Base-by-base conservation (phyloP, 768 basidiomycete genomes). In the Termitomyces sp. region DNA sequence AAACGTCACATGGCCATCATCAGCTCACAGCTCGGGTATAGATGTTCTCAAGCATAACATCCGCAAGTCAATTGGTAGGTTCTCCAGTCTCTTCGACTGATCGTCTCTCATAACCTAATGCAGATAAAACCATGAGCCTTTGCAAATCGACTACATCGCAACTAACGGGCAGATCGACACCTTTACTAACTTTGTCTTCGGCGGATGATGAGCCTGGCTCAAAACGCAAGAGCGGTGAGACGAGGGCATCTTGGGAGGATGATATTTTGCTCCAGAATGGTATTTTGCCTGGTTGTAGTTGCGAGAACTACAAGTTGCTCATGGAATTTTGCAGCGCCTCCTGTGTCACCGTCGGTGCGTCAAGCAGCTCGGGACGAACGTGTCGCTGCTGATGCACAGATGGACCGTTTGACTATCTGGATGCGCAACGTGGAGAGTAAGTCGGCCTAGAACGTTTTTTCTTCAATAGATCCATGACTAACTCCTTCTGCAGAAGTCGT, bases 371-470 rank as follows among this genome's bases (percentile, higher is more conserved):
- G 76, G 42, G 81, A 73, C 61, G 81, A 83, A 57, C 77, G 73
- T 40, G 62, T 81, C 19, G 81, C 77, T 28, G 79, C 76, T 27
- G 86, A 86, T 59, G 77, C 76, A 37, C 71, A 74, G 48, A 70
- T 66, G 57, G 89, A 93, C 61, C 76, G 90, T 51, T 85, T 93
- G 86, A 79, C 83, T 1, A 72, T 87, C 52, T 93, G 91, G 91
- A 87, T 91, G 71, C 81, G 81, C 61, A 89, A 84, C 57, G 88
- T 91, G 16, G 90, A 93, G 71, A 86, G 91, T 91, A 68, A 66
- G 89, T 81, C 9, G 34, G 30, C 46, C 28, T 50, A 30, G 41
- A 9, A 11, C 37, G 19, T 10, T 19, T 32, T 21, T 56, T 45
- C 10, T 39, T n/a, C 21, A 30, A 23, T 23, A 5, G 16, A n/a